Percentiles rank a stretch among this genome's conserved stretches.
Conservation (phyloP, 768 basidiomycete species). For the Leccinum uliginosum region DNA sequence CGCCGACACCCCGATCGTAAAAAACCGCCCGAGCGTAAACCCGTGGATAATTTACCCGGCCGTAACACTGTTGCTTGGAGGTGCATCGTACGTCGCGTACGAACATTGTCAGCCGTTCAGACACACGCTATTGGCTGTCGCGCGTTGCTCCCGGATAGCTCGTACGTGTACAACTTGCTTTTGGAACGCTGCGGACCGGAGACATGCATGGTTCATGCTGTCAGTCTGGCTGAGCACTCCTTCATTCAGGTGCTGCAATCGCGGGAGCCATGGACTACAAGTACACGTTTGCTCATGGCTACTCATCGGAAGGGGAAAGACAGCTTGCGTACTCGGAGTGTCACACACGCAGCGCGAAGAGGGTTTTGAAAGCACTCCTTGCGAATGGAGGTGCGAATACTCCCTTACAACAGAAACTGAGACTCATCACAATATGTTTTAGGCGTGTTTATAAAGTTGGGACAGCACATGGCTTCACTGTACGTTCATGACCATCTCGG, state of each 20-base stretch:
- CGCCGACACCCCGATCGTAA: not conserved
- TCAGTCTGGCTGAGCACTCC: not conserved
- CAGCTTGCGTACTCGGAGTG: slow-evolving; percentile 64
- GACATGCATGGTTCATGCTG: slow-evolving; percentile 19
- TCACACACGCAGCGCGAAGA: slow-evolving; percentile 76
- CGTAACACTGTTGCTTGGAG: slow-evolving; percentile 26
- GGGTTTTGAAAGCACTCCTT: slow-evolving; percentile 78
- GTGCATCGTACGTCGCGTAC: slow-evolving; percentile 47
- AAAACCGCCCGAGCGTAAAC: slow-evolving; percentile 7
- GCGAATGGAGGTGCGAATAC: slow-evolving; percentile 72
- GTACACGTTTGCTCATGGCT: slow-evolving; percentile 52
- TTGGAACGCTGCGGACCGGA: slow-evolving; percentile 21
- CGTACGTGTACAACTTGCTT: slow-evolving; percentile 35
- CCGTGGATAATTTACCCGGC: slow-evolving; percentile 26
- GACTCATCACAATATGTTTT: not conserved
- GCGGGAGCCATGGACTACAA: slow-evolving; percentile 71
- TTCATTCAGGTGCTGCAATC: slow-evolving; percentile 51
- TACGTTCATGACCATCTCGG: slow-evolving; percentile 31
- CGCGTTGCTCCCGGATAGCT: slow-evolving; percentile 79
- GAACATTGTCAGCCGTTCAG: slow-evolving; percentile 69
- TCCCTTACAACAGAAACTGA: not conserved
- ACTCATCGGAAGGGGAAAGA: slow-evolving; percentile 47
- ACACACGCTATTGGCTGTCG: slow-evolving; percentile 65
- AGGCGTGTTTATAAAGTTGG: slow-evolving; percentile 86
- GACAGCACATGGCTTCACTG: slow-evolving; percentile 79